These are phyloP conservation scores for Combretum micranthum DNA, from an alignment of 345 rosid species.

Conservation along the genomic window DNA sequence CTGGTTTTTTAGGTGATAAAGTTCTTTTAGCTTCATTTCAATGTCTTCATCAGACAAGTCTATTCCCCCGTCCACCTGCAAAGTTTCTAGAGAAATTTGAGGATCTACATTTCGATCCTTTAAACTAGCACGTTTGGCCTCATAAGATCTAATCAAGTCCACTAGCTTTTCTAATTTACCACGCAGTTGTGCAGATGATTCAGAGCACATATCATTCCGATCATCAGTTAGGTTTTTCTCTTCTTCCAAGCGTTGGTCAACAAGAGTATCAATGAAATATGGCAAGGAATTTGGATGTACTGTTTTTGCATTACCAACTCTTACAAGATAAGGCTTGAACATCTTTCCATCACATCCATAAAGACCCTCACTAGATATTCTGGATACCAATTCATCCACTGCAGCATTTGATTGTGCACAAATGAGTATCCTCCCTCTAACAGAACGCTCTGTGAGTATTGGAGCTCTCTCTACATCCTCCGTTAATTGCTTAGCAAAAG, in stretches of 20 bases:
- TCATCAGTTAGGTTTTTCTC: constrained; percentile 45
- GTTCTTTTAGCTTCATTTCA: constrained; percentile 51
- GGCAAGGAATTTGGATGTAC: constrained; percentile 81
- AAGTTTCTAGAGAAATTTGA: constrained; percentile 31
- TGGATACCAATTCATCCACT: constrained; percentile 91
- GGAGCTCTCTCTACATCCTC: constrained; percentile 40
- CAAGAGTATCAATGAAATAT: constrained; percentile 83
- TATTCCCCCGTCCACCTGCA: constrained; percentile 36
- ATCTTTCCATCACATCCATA: constrained; percentile 76
- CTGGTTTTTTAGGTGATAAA: constrained; percentile 81
- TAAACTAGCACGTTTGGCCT: constrained; percentile 84
- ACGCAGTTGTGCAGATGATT: constrained; percentile 56
- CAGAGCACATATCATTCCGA: constrained; percentile 29
- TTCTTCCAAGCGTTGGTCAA: constrained; percentile 74
- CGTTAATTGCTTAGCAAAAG: constrained; percentile 72
- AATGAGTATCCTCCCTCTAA: constrained; percentile 72
- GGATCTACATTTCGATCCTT: constrained; percentile 46
- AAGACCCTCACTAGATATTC: constrained; percentile 73
- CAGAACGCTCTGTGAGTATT: constrained; percentile 37
- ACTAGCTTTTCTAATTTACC: constrained; percentile 73
- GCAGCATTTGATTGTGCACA: constrained; percentile 99
- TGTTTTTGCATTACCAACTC: constrained; percentile 93
- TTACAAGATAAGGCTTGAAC: constrained; percentile 90
- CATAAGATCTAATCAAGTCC: constrained; percentile 63
- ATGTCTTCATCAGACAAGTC: constrained; percentile 63